Percentiles rank a stretch among this genome's conserved stretches.
These are phyloP conservation scores for Tetratostichococcus sp. DNA, from an alignment of 139 green algal species.

Conservation along the genomic window DNA sequence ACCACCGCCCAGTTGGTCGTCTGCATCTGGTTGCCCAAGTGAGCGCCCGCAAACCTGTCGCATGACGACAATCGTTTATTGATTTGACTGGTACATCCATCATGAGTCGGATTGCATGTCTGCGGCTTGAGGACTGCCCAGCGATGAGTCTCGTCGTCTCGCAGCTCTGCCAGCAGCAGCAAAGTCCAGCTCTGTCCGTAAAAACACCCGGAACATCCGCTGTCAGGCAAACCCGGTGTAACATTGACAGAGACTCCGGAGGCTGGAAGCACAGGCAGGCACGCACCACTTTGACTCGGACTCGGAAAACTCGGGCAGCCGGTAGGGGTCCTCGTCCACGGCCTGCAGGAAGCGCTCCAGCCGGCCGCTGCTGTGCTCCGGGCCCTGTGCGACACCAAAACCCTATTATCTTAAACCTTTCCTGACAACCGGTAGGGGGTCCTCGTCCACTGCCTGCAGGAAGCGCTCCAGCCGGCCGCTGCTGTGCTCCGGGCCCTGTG, in stretches of 20 bases:
- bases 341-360: constrained; percentile 94
- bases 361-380: constrained; percentile 85
- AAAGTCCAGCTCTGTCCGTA: too few species aligned
- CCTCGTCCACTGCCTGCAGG: constrained; percentile 88
- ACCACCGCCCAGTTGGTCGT: constrained; percentile 85
- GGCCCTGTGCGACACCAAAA: constrained; percentile 63
- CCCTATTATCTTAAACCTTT: too few species aligned
- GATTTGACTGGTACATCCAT: too few species aligned
- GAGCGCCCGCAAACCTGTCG: constrained; percentile 65
- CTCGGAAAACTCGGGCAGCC: constrained; percentile 73
- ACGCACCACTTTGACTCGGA: constrained; percentile 38
- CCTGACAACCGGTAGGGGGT: constrained; percentile 88
- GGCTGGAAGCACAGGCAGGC: too few species aligned
- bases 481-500: constrained; percentile 95
- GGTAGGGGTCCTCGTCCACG: constrained; percentile 89
- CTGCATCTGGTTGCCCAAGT: constrained; percentile 87
- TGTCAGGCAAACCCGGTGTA: too few species aligned
- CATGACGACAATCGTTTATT: too few species aligned
- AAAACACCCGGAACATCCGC: too few species aligned
- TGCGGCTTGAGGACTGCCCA: too few species aligned
- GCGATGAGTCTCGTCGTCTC: too few species aligned
- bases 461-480: constrained; percentile 88
- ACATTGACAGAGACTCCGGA: too few species aligned
- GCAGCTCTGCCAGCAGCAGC: too few species aligned
- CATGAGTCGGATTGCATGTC: too few species aligned